Conservation (phyloP, 2,329 filamentous ascomycete species). For the Penicillium sp. region DNA sequence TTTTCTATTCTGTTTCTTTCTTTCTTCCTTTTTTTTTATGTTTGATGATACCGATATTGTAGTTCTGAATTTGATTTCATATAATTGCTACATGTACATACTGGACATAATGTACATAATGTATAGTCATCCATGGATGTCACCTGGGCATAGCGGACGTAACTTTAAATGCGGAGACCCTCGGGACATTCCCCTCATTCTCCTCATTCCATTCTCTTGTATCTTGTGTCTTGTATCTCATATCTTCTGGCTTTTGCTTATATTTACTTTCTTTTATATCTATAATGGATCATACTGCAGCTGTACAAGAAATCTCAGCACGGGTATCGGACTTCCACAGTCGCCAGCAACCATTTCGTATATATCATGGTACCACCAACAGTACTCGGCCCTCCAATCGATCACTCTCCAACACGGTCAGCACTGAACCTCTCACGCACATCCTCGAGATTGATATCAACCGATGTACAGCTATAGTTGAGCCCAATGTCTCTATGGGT, state of each 20-base stretch:
- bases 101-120: too few species aligned
- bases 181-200: not conserved
- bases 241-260: not conserved
- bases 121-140: too few species aligned
- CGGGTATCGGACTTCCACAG: constrained; percentile 45
- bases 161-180: not conserved
- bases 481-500: constrained; percentile 71
- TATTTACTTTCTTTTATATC: not conserved
- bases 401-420: constrained; percentile 54
- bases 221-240: not conserved
- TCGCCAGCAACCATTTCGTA: constrained; percentile 63
- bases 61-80: not conserved
- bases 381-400: constrained; percentile 63
- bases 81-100: not conserved
- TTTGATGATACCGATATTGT: constrained; percentile 9
- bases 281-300: constrained; percentile 20
- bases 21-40: not conserved
- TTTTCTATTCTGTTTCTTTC: not conserved
- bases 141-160: not conserved
- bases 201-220: not conserved
- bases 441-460: constrained; percentile 62
- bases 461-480: constrained; percentile 59
- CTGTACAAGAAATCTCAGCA: constrained; percentile 18
- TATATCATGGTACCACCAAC: constrained; percentile 76
- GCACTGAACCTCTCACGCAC: constrained; percentile 64